A percentile compares a stretch with the other conserved stretches of the same genome.
These are phyloP conservation scores for Rhizomucor pusillus DNA, from an alignment of 371 early-diverging fungal species.

Conservation along the genomic window DNA sequence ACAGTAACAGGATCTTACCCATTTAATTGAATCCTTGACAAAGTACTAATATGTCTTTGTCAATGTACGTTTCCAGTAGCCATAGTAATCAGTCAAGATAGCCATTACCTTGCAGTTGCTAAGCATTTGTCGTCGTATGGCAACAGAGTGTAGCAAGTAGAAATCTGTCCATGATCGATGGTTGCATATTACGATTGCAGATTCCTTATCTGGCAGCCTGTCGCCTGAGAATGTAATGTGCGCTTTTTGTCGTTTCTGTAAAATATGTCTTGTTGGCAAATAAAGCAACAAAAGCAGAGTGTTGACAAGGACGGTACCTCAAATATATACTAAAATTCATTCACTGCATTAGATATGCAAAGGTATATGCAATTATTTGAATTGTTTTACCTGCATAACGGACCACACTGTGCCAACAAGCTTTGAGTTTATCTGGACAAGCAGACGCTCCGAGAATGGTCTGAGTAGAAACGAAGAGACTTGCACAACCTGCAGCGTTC, in stretches of 20 bases:
- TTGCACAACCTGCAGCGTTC: slow-evolving; percentile 55
- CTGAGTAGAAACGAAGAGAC: slow-evolving; percentile 50
- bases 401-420: slow-evolving; percentile 62
- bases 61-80: background rate
- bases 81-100: background rate
- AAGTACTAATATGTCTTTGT: too few species aligned
- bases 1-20: slow-evolving; percentile 29
- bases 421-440: slow-evolving; percentile 58
- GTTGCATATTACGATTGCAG: slow-evolving; percentile 63
- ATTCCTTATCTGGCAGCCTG: slow-evolving; percentile 49
- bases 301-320: slow-evolving; percentile 25
- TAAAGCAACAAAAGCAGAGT: too few species aligned
- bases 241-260: slow-evolving; percentile 54
- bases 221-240: slow-evolving; percentile 69
- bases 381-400: slow-evolving; percentile 60
- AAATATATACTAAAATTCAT: slow-evolving; percentile 39
- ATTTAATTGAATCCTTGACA: slow-evolving; percentile 73
- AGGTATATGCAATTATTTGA: background rate
- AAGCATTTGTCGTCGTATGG: slow-evolving; percentile 61
- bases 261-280: background rate
- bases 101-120: slow-evolving; percentile 58
- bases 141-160: slow-evolving; percentile 64
- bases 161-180: slow-evolving; percentile 67
- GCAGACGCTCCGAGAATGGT: slow-evolving; percentile 53
- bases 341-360: too few species aligned